phyloP scores from a whole-genome alignment of 2,329 filamentous ascomycete genomes.

The Diaporthe sp. region DNA sequence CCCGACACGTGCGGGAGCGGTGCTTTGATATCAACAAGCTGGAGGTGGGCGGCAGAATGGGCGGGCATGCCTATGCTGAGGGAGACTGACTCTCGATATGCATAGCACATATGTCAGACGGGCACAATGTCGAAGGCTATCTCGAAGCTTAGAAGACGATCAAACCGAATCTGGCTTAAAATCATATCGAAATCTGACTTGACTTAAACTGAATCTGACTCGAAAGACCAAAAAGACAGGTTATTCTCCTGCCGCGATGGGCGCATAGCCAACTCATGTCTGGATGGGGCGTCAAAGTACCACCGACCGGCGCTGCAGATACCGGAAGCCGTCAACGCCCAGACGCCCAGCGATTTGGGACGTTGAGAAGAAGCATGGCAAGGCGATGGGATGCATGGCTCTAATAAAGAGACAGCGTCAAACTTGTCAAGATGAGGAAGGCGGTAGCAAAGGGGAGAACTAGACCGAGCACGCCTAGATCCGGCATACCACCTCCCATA shows the following conservation, averaged over 20 bases:
- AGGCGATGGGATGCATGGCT: conserved; percentile 2
- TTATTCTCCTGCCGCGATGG: conserved; percentile 8
- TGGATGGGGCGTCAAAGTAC: not conserved
- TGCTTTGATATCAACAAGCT: not conserved
- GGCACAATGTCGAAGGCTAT: not conserved
- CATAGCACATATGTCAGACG: conserved; percentile 17
- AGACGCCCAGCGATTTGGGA: not conserved
- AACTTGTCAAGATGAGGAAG: conserved; percentile 24
- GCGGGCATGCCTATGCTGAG: not conserved
- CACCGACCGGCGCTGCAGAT: not conserved
- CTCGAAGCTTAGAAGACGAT: not conserved
- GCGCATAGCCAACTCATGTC: not conserved
- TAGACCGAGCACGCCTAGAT: conserved; percentile 25
- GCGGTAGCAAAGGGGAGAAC: conserved; percentile 17
- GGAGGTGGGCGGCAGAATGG: not conserved
- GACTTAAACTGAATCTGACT: conserved; percentile 1
- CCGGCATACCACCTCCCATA: conserved; percentile 21
- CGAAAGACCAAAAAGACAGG: not conserved
- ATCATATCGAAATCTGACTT: conserved; percentile 9
- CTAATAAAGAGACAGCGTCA: not conserved
- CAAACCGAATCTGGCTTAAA: conserved; percentile 23
- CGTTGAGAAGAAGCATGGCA: conserved; percentile 2
- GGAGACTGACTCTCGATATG: conserved; percentile 22
- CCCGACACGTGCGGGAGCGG: not conserved
- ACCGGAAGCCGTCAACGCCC: not conserved